Conservation (phyloP, 345 rosid genomes). For the Syzygium aqueum region DNA sequence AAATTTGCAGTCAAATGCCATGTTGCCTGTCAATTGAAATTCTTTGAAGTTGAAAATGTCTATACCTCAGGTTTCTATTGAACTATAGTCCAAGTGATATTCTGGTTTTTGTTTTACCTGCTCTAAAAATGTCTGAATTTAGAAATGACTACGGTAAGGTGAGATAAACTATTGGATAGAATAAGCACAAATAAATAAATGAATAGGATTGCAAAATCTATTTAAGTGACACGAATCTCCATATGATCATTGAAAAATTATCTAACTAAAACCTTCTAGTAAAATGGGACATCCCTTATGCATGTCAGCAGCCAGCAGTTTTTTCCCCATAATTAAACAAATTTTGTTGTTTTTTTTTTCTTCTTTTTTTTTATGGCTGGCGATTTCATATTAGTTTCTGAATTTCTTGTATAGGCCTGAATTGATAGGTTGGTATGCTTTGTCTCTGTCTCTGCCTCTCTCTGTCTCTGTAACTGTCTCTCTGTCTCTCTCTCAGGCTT, state of each 20-base stretch:
- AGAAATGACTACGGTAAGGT: not conserved
- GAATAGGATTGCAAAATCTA: not conserved
- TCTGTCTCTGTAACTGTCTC: no score
- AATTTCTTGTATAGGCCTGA: no score
- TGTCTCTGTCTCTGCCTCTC: no score
- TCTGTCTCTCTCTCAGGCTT: not conserved
- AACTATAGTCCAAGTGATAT: not conserved
- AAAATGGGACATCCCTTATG: not conserved
- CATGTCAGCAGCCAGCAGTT: not conserved
- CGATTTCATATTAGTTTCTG: no score
- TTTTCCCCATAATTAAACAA: not conserved
- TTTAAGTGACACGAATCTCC: not conserved
- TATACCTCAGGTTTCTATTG: not conserved
- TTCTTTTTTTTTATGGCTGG: no score
- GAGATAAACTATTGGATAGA: not conserved
- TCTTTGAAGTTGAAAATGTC: not conserved
- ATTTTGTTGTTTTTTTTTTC: not conserved
- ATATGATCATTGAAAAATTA: not conserved
- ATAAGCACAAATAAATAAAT: not conserved
- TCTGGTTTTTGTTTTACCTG: not conserved
- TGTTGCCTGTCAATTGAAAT: not conserved
- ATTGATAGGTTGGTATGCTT: no score
- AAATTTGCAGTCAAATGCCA: not conserved
- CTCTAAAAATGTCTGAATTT: not conserved
- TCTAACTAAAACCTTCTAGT: not conserved